Percentiles rank a stretch among this genome's conserved stretches.
phyloP scores from a whole-genome alignment of 2,329 filamentous ascomycete genomes.

The Simplicillium aogashimaense region DNA sequence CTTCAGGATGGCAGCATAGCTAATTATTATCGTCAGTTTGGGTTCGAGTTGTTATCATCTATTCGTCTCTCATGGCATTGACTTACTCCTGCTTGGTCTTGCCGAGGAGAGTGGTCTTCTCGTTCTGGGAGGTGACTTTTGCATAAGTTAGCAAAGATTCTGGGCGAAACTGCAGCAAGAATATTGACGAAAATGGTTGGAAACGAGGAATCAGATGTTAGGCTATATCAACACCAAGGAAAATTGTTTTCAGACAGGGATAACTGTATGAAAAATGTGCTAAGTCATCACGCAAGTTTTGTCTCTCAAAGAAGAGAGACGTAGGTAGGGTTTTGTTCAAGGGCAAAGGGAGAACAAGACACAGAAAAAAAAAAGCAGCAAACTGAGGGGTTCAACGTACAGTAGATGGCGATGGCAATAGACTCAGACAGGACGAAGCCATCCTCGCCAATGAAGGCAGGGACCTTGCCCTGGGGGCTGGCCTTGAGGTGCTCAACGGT shows the following conservation, averaged over 20 bases:
- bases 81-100: constrained; percentile 98
- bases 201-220: constrained; percentile 63
- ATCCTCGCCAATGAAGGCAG: constrained; percentile 85
- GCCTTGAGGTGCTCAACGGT: constrained; percentile 71
- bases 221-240: constrained; percentile 72
- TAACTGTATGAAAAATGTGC: constrained; percentile 77
- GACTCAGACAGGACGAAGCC: constrained; percentile 81
- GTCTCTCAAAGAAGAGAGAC: constrained; percentile 1
- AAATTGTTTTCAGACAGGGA: constrained; percentile 85
- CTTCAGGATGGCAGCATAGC: constrained; percentile 90
- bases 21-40: constrained; percentile 15
- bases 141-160: constrained; percentile 19
- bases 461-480: constrained; percentile 84
- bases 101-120: constrained; percentile 98
- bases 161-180: constrained; percentile 16
- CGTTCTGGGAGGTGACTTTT: constrained; percentile 95
- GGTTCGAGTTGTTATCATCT: not conserved
- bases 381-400: constrained; percentile 52
- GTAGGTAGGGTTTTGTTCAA: constrained; percentile 2
- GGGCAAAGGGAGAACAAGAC: constrained; percentile 17
- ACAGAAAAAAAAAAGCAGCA: constrained; percentile 9
- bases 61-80: constrained; percentile 7
- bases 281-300: constrained; percentile 53
- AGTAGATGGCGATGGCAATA: constrained; percentile 94
- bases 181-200: constrained; percentile 13